Base-by-base conservation (phyloP, 2,329 filamentous ascomycete genomes). In the Fusarium staphyleae region DNA sequence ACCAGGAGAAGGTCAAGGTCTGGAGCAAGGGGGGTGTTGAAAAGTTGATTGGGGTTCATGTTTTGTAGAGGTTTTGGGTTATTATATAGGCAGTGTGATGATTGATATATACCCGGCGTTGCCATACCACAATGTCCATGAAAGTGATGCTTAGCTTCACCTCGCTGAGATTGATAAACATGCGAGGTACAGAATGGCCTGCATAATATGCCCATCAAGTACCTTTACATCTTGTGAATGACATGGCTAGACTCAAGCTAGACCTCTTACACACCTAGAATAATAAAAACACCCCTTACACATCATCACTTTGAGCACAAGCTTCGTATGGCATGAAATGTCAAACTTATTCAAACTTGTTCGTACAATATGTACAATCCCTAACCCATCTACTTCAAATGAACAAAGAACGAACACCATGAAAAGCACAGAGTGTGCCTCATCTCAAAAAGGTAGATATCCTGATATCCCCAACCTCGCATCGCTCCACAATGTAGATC, bases 1-100 rank as follows among this genome's bases (percentile, higher is more conserved):
- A 92, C 67, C 79, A 80, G 55, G 80, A 82, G n/a, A 84, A 86
- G 63, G 81, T 91, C 9, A 74, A 75, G 50, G 76, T 73, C 18
- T 95, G 90, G 90, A 89, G 87, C 66, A 79, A 79, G 63, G 76
- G 79, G 1, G 78, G 79, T 3, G 62, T 70, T n/a, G 57, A 69
- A 26, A 71, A 65, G 54, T 56, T 74, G 7, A 24, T 74, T 44
- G 60, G 47, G 19, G 46, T 35, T 11, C 28, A 50, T 41, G 18
- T 40, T 48, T 32, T 49, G 18, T 60, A 52, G 46, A 34, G 16
- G 40, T 36, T 32, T 34, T 36, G 53, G 45, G 44, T 47, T 34
- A 50, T 40, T 47, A 36, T 30, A 18, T 52, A 52, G 32, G 36
- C 18, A 37, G 26, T 50, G 36, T 36, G 49, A 54, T 53, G 47